Percentiles rank a stretch among this genome's conserved stretches.
These are phyloP conservation scores for Imleria badia DNA, from an alignment of 768 basidiomycete genomes.

Conservation along the genomic window DNA sequence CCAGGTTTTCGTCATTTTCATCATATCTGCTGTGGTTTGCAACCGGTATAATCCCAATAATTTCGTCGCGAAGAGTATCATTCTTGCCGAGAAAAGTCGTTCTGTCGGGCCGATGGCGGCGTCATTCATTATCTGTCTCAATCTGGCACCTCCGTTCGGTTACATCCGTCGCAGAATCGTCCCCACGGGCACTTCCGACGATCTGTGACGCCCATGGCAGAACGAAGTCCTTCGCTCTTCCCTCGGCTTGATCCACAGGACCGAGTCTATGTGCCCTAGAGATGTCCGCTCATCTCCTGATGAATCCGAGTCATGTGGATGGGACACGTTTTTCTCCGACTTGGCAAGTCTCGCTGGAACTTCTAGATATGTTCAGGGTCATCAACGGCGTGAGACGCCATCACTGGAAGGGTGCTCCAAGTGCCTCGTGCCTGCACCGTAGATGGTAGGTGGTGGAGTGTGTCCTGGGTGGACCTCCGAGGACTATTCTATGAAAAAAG, in stretches of 20 bases:
- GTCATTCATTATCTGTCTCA: conserved; percentile 13
- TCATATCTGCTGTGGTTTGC: neutral
- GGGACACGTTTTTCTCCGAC: conserved; percentile 1
- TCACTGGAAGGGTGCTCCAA: conserved; percentile 11
- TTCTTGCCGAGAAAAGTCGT: conserved; percentile 4
- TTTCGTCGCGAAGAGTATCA: neutral
- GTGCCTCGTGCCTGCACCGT: conserved; percentile 33
- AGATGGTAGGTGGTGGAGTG: conserved; percentile 5
- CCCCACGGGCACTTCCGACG: conserved; percentile 25
- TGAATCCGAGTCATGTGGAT: neutral
- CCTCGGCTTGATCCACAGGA: conserved; percentile 2
- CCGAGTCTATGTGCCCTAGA: conserved; percentile 1
- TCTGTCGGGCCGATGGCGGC: conserved; percentile 9
- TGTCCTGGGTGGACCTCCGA: conserved; percentile 24
- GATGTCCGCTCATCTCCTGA: conserved; percentile 1
- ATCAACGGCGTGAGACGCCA: conserved; percentile 24
- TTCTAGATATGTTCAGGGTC: conserved; percentile 24
- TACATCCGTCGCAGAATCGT: conserved; percentile 18
- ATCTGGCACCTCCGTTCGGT: conserved; percentile 29
- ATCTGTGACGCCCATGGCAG: conserved; percentile 13
- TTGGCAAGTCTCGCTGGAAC: neutral
- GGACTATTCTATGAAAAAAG: conserved; percentile 25
- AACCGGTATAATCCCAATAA: neutral
- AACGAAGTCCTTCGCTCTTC: neutral
- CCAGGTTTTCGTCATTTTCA: conserved; percentile 1